Evolutionary conservation across 371 early-diverging fungal species (phyloP).

Genomic region (Actinomortierella wolfii): DNA sequence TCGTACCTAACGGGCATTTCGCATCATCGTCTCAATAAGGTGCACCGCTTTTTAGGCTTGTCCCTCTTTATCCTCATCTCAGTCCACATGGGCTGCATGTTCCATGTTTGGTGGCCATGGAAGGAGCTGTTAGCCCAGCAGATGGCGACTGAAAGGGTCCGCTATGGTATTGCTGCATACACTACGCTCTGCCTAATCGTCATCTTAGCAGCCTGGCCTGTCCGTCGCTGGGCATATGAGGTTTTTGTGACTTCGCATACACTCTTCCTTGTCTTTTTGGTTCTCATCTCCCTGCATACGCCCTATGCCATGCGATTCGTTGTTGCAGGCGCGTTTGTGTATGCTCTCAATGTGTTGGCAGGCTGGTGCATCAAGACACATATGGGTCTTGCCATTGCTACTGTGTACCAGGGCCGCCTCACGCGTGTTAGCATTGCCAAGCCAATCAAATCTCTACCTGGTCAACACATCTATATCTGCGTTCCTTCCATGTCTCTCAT

Average conservation of each 20-base stretch:
- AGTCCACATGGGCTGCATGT: slow-evolving; percentile 57
- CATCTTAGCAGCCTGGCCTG: slow-evolving; percentile 53
- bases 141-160: slow-evolving; percentile 51
- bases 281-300: slow-evolving; percentile 58
- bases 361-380: slow-evolving; percentile 63
- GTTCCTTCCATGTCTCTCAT: slow-evolving; percentile 58
- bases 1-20: slow-evolving; percentile 59
- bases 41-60: slow-evolving; percentile 56
- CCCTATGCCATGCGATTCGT: slow-evolving; percentile 68
- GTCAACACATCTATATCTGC: slow-evolving; percentile 60
- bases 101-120: slow-evolving; percentile 53
- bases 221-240: slow-evolving; percentile 56
- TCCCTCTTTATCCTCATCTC: slow-evolving; percentile 53
- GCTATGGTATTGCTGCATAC: slow-evolving; percentile 59
- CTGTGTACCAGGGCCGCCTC: slow-evolving; percentile 49
- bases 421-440: slow-evolving; percentile 53
- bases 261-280: slow-evolving; percentile 51
- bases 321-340: slow-evolving; percentile 54
- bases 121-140: slow-evolving; percentile 48
- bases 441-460: slow-evolving; percentile 50
- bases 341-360: slow-evolving; percentile 52
- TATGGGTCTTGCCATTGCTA: slow-evolving; percentile 52
- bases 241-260: slow-evolving; percentile 53
- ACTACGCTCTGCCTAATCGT: slow-evolving; percentile 54
- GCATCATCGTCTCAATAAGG: slow-evolving; percentile 52